Evolutionary conservation across 331 rosid genomes (phyloP).

Genomic region (Pyracantha coccinea): DNA sequence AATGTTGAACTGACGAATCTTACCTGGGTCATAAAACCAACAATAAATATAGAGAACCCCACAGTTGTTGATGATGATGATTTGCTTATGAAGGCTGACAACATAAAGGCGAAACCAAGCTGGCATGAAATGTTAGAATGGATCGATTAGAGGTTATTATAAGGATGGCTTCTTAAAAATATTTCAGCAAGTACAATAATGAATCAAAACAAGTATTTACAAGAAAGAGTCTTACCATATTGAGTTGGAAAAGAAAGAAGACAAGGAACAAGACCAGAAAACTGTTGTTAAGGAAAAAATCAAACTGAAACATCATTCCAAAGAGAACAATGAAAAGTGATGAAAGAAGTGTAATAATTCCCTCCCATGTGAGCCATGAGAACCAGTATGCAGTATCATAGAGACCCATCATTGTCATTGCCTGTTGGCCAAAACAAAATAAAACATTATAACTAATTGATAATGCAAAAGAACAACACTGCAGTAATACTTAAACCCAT

Average conservation of each 20-base stretch:
- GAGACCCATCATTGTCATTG: conserved; percentile 88
- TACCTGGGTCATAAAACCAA: conserved; percentile 90
- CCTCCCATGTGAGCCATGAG: conserved; percentile 87
- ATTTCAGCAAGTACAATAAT: not conserved
- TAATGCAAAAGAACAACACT: not conserved
- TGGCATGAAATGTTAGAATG: conserved; percentile 23
- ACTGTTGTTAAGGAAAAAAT: conserved; percentile 62
- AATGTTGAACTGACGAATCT: conserved; percentile 19
- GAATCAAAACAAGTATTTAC: not conserved
- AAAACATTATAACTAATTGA: not conserved
- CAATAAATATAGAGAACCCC: conserved; percentile 68
- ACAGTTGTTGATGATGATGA: conserved; percentile 71
- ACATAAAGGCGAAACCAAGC: conserved; percentile 86
- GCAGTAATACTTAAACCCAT: not conserved
- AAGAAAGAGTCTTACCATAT: conserved; percentile 49
- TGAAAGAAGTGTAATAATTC: conserved; percentile 41
- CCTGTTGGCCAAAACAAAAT: conserved; percentile 26
- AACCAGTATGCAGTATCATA: conserved; percentile 95
- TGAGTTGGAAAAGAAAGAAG: conserved; percentile 88
- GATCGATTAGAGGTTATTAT: not conserved
- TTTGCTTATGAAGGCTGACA: conserved; percentile 74
- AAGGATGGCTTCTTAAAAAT: not conserved
- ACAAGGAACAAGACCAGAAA: conserved; percentile 46
- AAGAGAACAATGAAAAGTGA: conserved; percentile 69
- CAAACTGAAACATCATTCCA: conserved; percentile 88